Evolutionary conservation across 2,329 filamentous ascomycete species (phyloP), one percentile per base, ranked within the genome.

Genomic region (Aphanoascus verrucosus): DNA sequence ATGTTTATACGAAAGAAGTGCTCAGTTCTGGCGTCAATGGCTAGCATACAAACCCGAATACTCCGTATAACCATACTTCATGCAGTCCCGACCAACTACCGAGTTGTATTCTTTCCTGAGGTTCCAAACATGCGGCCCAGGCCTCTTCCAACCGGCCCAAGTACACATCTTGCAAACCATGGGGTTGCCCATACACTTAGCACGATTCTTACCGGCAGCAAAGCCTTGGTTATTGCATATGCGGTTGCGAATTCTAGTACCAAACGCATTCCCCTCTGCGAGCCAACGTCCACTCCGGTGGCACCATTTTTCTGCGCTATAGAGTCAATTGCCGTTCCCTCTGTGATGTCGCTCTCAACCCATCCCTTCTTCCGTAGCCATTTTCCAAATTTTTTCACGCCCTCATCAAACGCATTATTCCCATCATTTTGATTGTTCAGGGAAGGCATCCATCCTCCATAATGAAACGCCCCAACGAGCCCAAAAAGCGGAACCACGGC

Each of bases 101-200:
- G 46, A 41, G 48, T 40, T 28, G 38, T 42, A 58, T 48, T 58
- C 61, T 52, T 60, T 68, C 34, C 65, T 57, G 56, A 78, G 71
- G 8, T 74, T 15, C 20, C 41, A n/a, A 43, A 19, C 11, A 52
- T 14, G 35, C 64, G 65, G 56, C 62, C 66, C 1, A 74, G 58
- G 28, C 65, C 60, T 44, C 65, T 72, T 31, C 68, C 68, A 31
- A 77, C 53, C 1, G 77, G 77, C 35, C 73, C 63, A 11, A 85
- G 69, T 38, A 86, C 72, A 19, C 79, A 72, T 42, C 83, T 78
- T 1, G 90, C 90, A 75, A 97, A 94, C 85, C 88, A 94, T 3
- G 93, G 93, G 45, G 93, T 95, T 12, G 80, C 85, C 88, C 86
- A 94, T 3, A 94, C 78, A 70, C 90, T 95, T 5, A 81, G 69